Conservation (phyloP, 495 filamentous ascomycete genomes). For the Aspergillus haitiensis region DNA sequence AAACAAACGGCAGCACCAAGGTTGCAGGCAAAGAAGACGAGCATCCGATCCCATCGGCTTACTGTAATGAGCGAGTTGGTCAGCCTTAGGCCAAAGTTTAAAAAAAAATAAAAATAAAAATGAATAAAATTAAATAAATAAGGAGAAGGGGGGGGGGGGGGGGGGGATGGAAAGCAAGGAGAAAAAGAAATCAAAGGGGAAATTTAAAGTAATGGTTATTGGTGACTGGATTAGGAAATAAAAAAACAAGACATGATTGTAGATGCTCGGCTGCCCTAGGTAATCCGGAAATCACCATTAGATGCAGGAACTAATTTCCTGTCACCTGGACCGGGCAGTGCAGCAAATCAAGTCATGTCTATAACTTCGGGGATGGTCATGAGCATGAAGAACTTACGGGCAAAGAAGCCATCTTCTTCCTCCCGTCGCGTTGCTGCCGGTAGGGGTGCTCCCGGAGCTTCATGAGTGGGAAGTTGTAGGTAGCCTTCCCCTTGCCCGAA, state of each 20-base stretch:
- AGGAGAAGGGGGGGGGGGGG: conserved; percentile 13
- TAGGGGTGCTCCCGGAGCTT: conserved; percentile 79
- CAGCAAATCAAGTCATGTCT: conserved; percentile 26
- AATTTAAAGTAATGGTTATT: neutral
- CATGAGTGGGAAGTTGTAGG: conserved; percentile 85
- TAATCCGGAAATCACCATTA: conserved; percentile 30
- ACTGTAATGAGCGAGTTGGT: conserved; percentile 55
- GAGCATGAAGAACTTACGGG: conserved; percentile 67
- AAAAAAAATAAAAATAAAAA: conserved; percentile 13
- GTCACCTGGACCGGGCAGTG: conserved; percentile 39
- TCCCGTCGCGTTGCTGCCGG: conserved; percentile 83
- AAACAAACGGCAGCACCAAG: conserved; percentile 88
- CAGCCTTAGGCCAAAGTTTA: conserved; percentile 23
- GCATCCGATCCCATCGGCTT: conserved; percentile 92
- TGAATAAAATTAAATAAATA: conserved; percentile 17
- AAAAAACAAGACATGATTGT: neutral
- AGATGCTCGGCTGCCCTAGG: conserved; percentile 10
- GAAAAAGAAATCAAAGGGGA: conserved; percentile 5
- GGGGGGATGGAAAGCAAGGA: too few species aligned
- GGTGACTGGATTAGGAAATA: neutral
- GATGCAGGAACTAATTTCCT: conserved; percentile 43
- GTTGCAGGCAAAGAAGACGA: conserved; percentile 91
- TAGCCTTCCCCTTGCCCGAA: conserved; percentile 81
- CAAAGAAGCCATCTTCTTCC: conserved; percentile 95
- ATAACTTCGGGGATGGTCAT: conserved; percentile 24